Conservation (phyloP, 2,329 filamentous ascomycete species). For the Neoascochyta sp. region DNA sequence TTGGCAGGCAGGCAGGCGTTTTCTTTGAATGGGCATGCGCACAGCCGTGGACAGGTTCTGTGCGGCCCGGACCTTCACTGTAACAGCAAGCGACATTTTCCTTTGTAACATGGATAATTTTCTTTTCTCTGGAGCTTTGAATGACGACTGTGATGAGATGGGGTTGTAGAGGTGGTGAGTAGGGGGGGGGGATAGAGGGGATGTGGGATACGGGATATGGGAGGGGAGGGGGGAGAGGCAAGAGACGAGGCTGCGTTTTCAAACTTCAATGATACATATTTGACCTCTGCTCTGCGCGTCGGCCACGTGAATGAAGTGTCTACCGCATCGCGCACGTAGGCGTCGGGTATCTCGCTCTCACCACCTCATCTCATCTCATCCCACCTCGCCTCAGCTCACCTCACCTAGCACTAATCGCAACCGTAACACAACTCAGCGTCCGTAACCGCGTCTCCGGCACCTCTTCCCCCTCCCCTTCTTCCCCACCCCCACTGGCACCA, state of each 20-base stretch:
- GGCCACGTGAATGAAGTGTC: background rate
- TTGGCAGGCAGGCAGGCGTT: constrained; percentile 1
- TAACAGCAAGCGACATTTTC: constrained; percentile 16
- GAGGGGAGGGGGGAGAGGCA: constrained; percentile 2
- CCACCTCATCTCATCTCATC: background rate
- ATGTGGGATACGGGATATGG: constrained; percentile 1
- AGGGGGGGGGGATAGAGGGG: too few species aligned
- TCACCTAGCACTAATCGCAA: too few species aligned
- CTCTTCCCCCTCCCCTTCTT: constrained; percentile 23
- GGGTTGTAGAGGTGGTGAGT: too few species aligned
- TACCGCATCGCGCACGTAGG: too few species aligned
- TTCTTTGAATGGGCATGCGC: constrained; percentile 1
- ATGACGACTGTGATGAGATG: constrained; percentile 7
- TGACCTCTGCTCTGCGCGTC: too few species aligned
- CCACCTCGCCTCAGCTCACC: constrained; percentile 23
- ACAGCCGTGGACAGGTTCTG: too few species aligned
- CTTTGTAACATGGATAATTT: constrained; percentile 19
- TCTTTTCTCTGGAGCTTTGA: constrained; percentile 8
- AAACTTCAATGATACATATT: constrained; percentile 37
- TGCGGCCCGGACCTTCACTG: constrained; percentile 17
- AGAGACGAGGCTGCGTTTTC: constrained; percentile 3
- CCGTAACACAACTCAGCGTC: constrained; percentile 30
- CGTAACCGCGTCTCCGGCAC: constrained; percentile 43
- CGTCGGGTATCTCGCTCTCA: constrained; percentile 6
- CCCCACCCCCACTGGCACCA: constrained; percentile 5